Base-by-base conservation (phyloP, 345 rosid genomes). In the Erysimum cheiranthoides region DNA sequence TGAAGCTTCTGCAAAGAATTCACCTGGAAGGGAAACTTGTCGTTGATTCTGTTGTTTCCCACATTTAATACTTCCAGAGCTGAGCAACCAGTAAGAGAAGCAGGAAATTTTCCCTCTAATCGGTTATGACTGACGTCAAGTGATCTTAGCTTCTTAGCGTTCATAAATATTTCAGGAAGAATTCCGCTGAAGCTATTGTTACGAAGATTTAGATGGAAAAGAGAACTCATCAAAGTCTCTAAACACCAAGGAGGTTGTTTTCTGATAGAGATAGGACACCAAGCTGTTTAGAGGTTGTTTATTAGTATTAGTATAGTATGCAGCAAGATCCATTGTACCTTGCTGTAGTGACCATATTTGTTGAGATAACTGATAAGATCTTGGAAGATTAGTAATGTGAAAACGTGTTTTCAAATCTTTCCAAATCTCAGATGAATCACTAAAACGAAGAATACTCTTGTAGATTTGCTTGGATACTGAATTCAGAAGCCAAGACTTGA, bases 171-270 rank as follows among this genome's bases (percentile, higher is more conserved):
- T 1, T 60, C 46, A 5, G 46, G 65, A 10, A 60, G 46, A 18
- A 5, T 60, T 18, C 46, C 65, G 3, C 5, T 36, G 46, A 60
- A 46, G 4, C 65, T 36, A 6, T 60, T 60, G 30, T 36, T 36
- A 36, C 10, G 31, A 3, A 60, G 46, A 60, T 60, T 5, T 4
- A 60, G 46, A 36, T 60, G 5, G 0, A 0, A 5, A 36, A 60
- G 43, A 18, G 30, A 36, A 35, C 5, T 5, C 46, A 60, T 36
- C 1, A 2, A 16, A 10, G 45, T 10, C n/a, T 38, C 31, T 36
- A 60, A 60, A 18, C 65, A 60, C 31, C 16, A 2, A 10, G 65
- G 43, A 59, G n/a, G 8, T 59, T 35, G 43, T 59, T 59, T 43
- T 17, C 2, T 35, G 63, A 59, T 35, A 59, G n/a, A 59, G 35